Base-by-base conservation (phyloP, 257 asterid genomes). In the Forsythia viridissima region DNA sequence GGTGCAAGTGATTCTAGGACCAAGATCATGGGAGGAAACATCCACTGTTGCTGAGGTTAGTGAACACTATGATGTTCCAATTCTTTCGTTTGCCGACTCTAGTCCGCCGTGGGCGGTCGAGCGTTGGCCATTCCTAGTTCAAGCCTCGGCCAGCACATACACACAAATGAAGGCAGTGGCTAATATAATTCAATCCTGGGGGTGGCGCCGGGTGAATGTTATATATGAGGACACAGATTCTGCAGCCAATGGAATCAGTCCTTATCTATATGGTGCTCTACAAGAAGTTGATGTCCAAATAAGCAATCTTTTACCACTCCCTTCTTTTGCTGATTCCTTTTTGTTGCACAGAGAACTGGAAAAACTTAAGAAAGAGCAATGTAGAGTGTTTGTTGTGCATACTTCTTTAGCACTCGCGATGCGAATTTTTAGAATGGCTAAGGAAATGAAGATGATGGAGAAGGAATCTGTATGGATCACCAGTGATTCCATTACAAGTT, bases 11-110 rank as follows among this genome's bases (percentile, higher is more conserved):
- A 82, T 82, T 55, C 51, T 87, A n/a, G 87, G 89, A 71, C 88
- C 89, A 73, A 48, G 77, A 85, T 70, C 87, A 5, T 83, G 89
- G 89, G 87, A 87, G 51, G 91, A 81, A 79, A 80, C 91, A 71
- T 77, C 76, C 2, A 72, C 81, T 9, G 84, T 85, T 36, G 87
- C 91, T 0, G 89, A 85, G 85, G 82, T 82, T 16, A 81, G 74
- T 0, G 61, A 18, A 8, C 75, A 59, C 61, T 36, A 42, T 6
- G 36, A 63, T 7, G 52, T 79, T 75, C 87, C 91, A 2, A 10
- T 81, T 36, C 80, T 85, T 21, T 85, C 91, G 3, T 77, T 85
- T 6, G 79, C 84, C 24, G 87, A 83, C 37, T 83, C 76, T 1
- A 8, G 38, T 20, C 88, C 91, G 3, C 8, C 74, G 4, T 87